Conservation (phyloP, 257 asterid genomes). For the Solanum tarijense region DNA sequence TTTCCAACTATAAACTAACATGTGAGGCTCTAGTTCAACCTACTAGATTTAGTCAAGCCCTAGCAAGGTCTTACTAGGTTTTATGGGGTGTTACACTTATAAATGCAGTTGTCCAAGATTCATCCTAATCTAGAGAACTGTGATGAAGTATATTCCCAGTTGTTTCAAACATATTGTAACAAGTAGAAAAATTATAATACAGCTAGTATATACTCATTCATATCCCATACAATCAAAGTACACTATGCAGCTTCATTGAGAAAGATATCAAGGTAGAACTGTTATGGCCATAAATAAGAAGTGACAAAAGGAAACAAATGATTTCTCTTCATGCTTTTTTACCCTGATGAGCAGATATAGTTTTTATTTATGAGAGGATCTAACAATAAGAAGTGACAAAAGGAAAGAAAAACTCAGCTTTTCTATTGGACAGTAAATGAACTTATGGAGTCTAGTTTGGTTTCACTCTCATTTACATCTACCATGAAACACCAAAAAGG, state of each 20-base stretch:
- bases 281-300: not conserved
- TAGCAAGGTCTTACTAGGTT: too few relatives aligned
- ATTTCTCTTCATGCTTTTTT: not conserved
- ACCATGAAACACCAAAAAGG: not conserved
- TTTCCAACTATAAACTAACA: too few relatives aligned
- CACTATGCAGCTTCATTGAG: not conserved
- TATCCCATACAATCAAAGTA: not conserved
- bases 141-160: too few relatives aligned
- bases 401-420: too few relatives aligned
- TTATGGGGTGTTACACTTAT: not conserved
- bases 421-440: not conserved
- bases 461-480: not conserved
- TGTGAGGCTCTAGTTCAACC: too few relatives aligned
- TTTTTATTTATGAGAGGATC: not conserved
- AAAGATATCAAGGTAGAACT: not conserved
- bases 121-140: not conserved
- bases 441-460: not conserved
- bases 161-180: too few relatives aligned
- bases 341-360: not conserved
- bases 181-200: not conserved
- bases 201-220: not conserved
- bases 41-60: too few relatives aligned
- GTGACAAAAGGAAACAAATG: not conserved
- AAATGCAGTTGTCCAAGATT: not conserved
- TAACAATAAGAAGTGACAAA: not conserved